Base-by-base conservation (phyloP, 2,329 filamentous ascomycete genomes). In the Dothistroma pini region DNA sequence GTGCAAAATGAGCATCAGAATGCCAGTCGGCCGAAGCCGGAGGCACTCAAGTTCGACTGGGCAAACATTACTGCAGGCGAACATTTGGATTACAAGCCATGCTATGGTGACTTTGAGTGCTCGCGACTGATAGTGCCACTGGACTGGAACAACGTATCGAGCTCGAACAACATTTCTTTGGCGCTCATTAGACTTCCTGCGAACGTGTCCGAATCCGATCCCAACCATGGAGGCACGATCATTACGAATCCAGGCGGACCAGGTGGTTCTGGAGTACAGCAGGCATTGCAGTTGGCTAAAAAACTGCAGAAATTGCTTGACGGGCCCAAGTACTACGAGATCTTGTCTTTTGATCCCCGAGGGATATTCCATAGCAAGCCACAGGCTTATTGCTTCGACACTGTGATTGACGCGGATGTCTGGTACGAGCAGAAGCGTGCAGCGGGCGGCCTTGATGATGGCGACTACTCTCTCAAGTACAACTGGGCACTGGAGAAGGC, bases 81-180 rank as follows among this genome's bases (percentile, higher is more conserved):
- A 2, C 48, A 63, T 10, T 60, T 68, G 6, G 31, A 58, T 22
- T 66, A 63, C 58, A 16, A 55, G 25, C 41, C 56, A 21, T 83
- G 80, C 68, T 80, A 76, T 58, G 75, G 54, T 35, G 76, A 74
- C 10, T 79, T 79, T 59, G 74, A 80, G 63, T 83, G 81, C 60
- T 78, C 80, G n/a, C 75, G 78, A 4, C 70, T 83, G 1, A 70
- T 76, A 35, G 75, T 83, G 0, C 81, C 80, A 0, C 75, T 83
- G 66, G 78, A 75, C 60, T 70, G 67, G 63, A 72, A 53, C 67
- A 65, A 67, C 32, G 35, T 34, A 4, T 60, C 61, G 2, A 63
- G 59, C 53, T 58, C 61, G 6, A 56, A 65, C 49, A 67, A 58
- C 34, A 70, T 80, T 22, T 75, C 73, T 2, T 62, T 83, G 21